A percentile compares a stretch with the other conserved stretches of the same genome.
These are phyloP conservation scores for Metschnikowia colocasiae DNA, from an alignment of 805 yeast species.

Conservation along the genomic window DNA sequence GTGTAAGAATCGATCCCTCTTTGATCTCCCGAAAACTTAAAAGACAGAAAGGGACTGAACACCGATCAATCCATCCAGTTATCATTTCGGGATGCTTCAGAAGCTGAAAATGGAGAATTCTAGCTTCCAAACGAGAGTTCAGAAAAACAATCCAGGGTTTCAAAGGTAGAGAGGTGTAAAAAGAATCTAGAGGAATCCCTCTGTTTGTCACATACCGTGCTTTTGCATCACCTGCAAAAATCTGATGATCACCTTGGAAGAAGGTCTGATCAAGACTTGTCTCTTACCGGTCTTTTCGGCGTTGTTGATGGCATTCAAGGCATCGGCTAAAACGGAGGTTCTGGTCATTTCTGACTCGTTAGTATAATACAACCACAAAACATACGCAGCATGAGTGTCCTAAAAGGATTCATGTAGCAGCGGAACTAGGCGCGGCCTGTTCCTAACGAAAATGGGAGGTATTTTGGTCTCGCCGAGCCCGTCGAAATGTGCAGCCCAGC, in stretches of 20 bases:
- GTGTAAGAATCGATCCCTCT: slow-evolving; percentile 67
- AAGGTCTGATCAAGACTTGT: slow-evolving; percentile 35
- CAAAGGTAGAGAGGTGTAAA: background rate
- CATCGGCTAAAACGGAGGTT: slow-evolving; percentile 36
- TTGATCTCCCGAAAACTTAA: slow-evolving; percentile 91
- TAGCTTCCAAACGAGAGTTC: no score
- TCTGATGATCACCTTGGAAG: slow-evolving; percentile 33
- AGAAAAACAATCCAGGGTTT: no score
- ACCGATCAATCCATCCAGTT: slow-evolving; percentile 96
- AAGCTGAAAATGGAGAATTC: no score
- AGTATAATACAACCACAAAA: slow-evolving; percentile 21
- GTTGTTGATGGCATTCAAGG: slow-evolving; percentile 35
- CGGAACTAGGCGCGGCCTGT: background rate
- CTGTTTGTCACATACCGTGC: slow-evolving; percentile 24
- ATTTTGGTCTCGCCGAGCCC: slow-evolving; percentile 11
- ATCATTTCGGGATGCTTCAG: slow-evolving; percentile 98
- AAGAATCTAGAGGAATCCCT: no score
- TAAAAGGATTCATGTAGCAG: slow-evolving; percentile 20
- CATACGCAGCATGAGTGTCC: slow-evolving; percentile 25
- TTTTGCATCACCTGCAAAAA: slow-evolving; percentile 31
- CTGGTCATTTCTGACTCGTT: slow-evolving; percentile 27
- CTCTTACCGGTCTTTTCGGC: slow-evolving; percentile 38
- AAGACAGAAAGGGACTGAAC: slow-evolving; percentile 91
- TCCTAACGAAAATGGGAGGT: slow-evolving; percentile 11
- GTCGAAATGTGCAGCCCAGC: background rate